Evolutionary conservation across 306 rosid genomes (phyloP), one percentile per base, ranked within the genome.

Genomic region (Bauhinia variegata): DNA sequence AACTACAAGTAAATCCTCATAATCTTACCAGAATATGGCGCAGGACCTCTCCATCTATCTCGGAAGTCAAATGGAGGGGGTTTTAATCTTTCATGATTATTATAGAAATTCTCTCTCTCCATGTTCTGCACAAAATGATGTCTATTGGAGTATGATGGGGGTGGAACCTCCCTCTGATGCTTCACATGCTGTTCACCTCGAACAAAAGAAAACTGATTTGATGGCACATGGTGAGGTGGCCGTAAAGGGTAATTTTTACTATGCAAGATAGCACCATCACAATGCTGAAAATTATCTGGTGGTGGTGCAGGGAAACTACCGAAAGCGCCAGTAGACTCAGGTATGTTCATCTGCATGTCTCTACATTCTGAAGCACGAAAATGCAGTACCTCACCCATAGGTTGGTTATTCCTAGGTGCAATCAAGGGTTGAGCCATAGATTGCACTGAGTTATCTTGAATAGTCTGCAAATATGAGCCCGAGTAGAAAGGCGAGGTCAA

Each of bases 1-100:
- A 73, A 73, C 31, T 47, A 54, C 16, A 39, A 14, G 5, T 17
- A 42, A 38, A 2, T 50, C 44, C 54, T 38, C 19, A 9, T 31
- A 54, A 74, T 15, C 71, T 66, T 84, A 89, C 98, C 96, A 8
- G 88, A 58, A 61, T 75, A 83, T 70, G 86, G 86, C 15, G 82
- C 73, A 30, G 88, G 88, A 59, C 51, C 67, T 79, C 91, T 81
- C 96, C 98, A 92, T 82, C 77, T 63, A 46, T 86, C 96, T 11
- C 50, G 75, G 72, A 54, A 82, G 72, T 87, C 96, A 79, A 78
- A 83, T 5, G 86, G 82, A 60, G 84, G 82, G 5, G 78, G 88
- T 74, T 85, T 86, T 79, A 78, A 77, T 92, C 98, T 92, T 68
- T 92, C 96, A 31, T 87, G 93, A 73, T 87, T 88, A 78, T 87